Conservation (phyloP, 2,329 filamentous ascomycete genomes). For the Hymenoscyphus repandus region DNA sequence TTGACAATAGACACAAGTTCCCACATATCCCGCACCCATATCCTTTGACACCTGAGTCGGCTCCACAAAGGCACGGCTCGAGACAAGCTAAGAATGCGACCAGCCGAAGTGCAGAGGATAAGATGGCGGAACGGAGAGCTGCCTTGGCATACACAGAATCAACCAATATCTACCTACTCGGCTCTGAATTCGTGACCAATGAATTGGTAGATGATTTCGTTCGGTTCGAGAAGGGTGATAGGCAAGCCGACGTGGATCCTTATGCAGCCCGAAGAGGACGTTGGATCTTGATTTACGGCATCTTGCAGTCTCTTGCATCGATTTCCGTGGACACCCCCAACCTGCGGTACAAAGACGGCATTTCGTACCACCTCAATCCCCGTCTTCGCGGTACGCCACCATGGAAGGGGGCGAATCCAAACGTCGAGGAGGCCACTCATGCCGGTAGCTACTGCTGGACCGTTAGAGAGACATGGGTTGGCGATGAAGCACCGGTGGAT, state of each 20-base stretch:
- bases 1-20: slow-evolving; percentile 56
- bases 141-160: slow-evolving; percentile 52
- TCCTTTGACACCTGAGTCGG: slow-evolving; percentile 55
- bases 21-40: slow-evolving; percentile 65
- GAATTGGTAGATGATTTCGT: slow-evolving; percentile 51
- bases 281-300: slow-evolving; percentile 56
- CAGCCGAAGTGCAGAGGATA: slow-evolving; percentile 16
- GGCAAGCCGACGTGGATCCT: slow-evolving; percentile 46
- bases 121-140: slow-evolving; percentile 22
- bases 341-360: slow-evolving; percentile 46
- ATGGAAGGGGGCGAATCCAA: slow-evolving; percentile 40
- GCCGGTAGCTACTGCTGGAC: slow-evolving; percentile 31
- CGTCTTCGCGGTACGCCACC: slow-evolving; percentile 49
- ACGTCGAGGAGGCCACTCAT: slow-evolving; percentile 28
- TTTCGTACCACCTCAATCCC: slow-evolving; percentile 53
- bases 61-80: slow-evolving; percentile 30
- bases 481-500: slow-evolving; percentile 1
- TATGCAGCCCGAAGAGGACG: slow-evolving; percentile 51
- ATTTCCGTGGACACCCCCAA: slow-evolving; percentile 53
- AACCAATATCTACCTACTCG: slow-evolving; percentile 53
- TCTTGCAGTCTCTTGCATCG: slow-evolving; percentile 54
- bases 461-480: slow-evolving; percentile 20
- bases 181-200: slow-evolving; percentile 47
- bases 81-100: slow-evolving; percentile 14
- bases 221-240: slow-evolving; percentile 51